Conservation (phyloP, 768 basidiomycete species). For the Kwoniella sp. region DNA sequence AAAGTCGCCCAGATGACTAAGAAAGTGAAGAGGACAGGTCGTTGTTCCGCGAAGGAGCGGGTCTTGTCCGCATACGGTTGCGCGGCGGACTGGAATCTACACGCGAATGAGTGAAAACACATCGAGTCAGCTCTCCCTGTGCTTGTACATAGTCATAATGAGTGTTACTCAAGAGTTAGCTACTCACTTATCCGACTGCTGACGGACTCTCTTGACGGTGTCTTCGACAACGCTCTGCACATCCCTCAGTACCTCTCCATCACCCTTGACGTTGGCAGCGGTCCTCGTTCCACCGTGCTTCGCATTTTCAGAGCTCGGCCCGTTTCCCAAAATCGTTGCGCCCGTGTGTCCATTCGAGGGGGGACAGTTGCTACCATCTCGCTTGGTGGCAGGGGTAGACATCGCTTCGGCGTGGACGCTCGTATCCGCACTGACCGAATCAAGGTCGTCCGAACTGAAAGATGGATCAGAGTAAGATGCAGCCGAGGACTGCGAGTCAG, state of each 20-base stretch:
- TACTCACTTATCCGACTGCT: constrained; percentile 42
- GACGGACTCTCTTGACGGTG: constrained; percentile 33
- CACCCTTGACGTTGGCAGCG: neutral
- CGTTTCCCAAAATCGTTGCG: neutral
- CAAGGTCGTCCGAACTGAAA: too few relatives aligned
- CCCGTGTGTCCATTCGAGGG: neutral
- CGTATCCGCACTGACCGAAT: neutral
- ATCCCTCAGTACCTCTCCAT: constrained; percentile 17
- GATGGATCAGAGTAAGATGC: too few relatives aligned
- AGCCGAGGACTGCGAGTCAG: neutral
- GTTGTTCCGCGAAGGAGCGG: constrained; percentile 39
- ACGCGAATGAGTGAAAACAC: too few relatives aligned
- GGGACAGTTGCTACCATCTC: too few relatives aligned
- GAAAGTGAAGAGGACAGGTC: constrained; percentile 48
- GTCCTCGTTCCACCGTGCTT: neutral
- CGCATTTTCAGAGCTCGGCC: neutral
- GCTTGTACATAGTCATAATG: neutral
- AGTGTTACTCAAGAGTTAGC: neutral
- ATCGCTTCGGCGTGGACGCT: neutral
- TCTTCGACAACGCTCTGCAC: constrained; percentile 40
- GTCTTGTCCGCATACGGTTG: constrained; percentile 43
- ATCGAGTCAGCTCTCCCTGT: constrained; percentile 13
- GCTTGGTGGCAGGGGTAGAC: constrained; percentile 8
- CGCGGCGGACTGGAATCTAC: constrained; percentile 40
- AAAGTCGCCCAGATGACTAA: constrained; percentile 36